Base-by-base conservation (phyloP, 495 filamentous ascomycete genomes). In the Cairneyella variabilis region DNA sequence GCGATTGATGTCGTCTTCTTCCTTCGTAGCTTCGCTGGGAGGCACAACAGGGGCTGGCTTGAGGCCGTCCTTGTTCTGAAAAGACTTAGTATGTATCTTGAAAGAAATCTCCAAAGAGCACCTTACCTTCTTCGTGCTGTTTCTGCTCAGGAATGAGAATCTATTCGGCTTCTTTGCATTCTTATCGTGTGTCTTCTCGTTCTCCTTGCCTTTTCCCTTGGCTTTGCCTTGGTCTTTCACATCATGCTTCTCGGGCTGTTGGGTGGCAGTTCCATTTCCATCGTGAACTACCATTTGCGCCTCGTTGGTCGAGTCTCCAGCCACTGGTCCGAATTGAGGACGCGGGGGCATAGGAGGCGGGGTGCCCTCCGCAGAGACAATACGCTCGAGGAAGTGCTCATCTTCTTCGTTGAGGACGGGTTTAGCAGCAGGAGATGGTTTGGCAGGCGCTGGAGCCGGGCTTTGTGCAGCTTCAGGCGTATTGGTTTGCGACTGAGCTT, bases 1-100 rank as follows among this genome's bases (percentile, higher is more conserved):
- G 16, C 76, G 76, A 41, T 79, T 79, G 55, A 97, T 78, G 57
- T 96, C 93, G 41, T 85, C 78, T 51, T 80, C 75, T 64, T 96
- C 88, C 53, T 78, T 75, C 45, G 70, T 66, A 12, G 67, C 72
- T 62, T 72, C 73, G 27, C 71, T 20, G 12, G 55, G 46, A 3
- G 53, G 36, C 20, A 64, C 60, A 12, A 49, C 45, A 3, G 27
- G 18, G 17, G 28, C 30, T 3, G 53, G 43, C 6, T 51, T 17
- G 30, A 44, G 48, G 12, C 20, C 48, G 12, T 43, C 38, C 32
- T 62, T 56, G 25, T 51, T 41, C 50, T 56, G 14, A 21, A 5
- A 22, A 17, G 12, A 14, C 20, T 50, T 37, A 37, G 41, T 47
- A 25, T 11, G 42, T 11, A 28, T 32, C n/a, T n/a, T n/a, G n/a